Conservation (phyloP, 176 grass and related monocot genomes). For the Raddia distichophylla region DNA sequence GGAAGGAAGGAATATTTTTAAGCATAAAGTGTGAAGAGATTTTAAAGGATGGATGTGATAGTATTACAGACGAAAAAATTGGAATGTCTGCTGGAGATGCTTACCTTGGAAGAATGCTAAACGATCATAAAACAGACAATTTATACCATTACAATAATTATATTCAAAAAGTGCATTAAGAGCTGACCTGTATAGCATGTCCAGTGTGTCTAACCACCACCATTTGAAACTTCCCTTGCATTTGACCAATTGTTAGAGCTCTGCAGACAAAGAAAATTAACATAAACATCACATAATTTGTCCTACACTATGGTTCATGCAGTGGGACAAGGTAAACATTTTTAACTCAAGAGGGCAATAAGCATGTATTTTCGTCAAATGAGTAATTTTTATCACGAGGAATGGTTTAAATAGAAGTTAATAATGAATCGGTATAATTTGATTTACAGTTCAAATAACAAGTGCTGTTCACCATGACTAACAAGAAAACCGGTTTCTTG, state of each 20-base stretch:
- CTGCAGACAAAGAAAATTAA: constrained; percentile 50
- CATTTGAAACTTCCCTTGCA: constrained; percentile 99
- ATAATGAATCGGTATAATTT: not conserved
- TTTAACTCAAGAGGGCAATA: not conserved
- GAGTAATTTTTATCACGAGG: constrained; percentile 25
- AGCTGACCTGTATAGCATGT: constrained; percentile 93
- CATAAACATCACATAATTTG: constrained; percentile 29
- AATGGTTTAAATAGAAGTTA: constrained; percentile 21
- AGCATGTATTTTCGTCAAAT: not conserved
- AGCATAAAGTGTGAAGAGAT: no score
- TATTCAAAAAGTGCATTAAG: constrained; percentile 27
- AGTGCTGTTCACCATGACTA: not conserved
- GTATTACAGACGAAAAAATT: no score
- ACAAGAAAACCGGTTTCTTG: constrained; percentile 12
- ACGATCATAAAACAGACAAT: not conserved
- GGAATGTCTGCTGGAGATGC: no score
- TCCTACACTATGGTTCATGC: constrained; percentile 1
- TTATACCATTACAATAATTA: constrained; percentile 16
- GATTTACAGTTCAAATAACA: constrained; percentile 34
- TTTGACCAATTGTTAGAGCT: constrained; percentile 96
- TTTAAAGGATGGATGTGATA: no score
- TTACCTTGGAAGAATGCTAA: constrained; percentile 24
- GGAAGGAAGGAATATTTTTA: no score
- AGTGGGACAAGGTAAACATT: constrained; percentile 15
- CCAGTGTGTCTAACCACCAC: constrained; percentile 84